Conservation (phyloP, 2,329 filamentous ascomycete species). For the Raffaelea arxii region DNA sequence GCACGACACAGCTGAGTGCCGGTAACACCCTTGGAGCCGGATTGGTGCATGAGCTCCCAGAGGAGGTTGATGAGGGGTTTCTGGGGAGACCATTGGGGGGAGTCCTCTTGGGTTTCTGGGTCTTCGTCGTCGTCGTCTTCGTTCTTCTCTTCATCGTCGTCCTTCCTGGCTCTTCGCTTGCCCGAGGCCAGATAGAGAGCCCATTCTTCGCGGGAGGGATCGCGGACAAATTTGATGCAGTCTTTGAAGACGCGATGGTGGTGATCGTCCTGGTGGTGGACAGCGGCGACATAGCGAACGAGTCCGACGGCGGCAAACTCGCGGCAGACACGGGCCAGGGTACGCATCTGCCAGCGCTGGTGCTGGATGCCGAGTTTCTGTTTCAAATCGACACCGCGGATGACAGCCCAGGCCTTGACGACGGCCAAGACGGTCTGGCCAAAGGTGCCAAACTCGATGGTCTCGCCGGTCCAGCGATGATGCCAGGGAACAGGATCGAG, state of each 20-base stretch:
- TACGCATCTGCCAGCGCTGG: constrained; percentile 50
- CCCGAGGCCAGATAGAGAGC: constrained; percentile 42
- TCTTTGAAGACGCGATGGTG: constrained; percentile 52
- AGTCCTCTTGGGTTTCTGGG: constrained; percentile 8
- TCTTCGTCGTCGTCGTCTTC: constrained; percentile 7
- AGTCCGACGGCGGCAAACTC: constrained; percentile 47
- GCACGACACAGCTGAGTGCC: constrained; percentile 25
- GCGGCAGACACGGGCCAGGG: constrained; percentile 46
- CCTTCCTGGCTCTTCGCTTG: constrained; percentile 4
- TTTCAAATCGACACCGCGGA: constrained; percentile 49
- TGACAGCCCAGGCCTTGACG: constrained; percentile 46
- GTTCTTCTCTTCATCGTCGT: constrained; percentile 7
- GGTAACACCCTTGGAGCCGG: constrained; percentile 22
- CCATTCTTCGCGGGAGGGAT: constrained; percentile 49
- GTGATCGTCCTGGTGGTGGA: constrained; percentile 36
- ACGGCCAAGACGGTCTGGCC: constrained; percentile 48
- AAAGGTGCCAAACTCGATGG: constrained; percentile 48
- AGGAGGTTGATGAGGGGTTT: constrained; percentile 24
- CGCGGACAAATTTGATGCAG: constrained; percentile 48
- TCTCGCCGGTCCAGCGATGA: constrained; percentile 44
- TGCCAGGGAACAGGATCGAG: constrained; percentile 48
- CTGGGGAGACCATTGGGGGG: constrained; percentile 16
- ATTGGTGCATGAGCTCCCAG: constrained; percentile 23
- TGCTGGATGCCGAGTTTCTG: constrained; percentile 45
- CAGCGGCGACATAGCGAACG: constrained; percentile 47